Base-by-base conservation (phyloP, 2,329 filamentous ascomycete genomes). In the Fusarium begoniae region DNA sequence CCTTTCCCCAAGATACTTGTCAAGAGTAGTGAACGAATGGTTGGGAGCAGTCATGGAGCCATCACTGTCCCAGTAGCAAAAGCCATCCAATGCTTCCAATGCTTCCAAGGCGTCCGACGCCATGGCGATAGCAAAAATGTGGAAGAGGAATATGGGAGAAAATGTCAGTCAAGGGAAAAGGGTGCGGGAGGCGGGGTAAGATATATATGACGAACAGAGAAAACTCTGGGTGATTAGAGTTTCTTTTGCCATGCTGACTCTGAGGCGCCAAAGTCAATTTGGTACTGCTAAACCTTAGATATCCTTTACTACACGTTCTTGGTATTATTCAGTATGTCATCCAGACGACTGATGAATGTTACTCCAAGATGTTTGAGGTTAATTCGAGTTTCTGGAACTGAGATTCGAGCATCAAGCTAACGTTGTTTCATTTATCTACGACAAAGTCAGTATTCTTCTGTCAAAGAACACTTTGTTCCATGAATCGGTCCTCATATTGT, bases 401-500 rank as follows among this genome's bases (percentile, higher is more conserved):
- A 5, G 22, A 43, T 43, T 43, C 40, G 3, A 43, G 22, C 22
- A 13, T 6, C 14, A 43, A 14, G 40, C 22, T n/a, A 43, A 22
- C 8, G n/a, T 15, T 41, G 13, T n/a, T 15, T 43, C 8, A 43
- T 15, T 43, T n/a, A 0, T 43, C 13, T n/a, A 43, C 22, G 22
- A n/a, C 3, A 43, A 11, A 15, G 8, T n/a, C 14, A 11, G 14
- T 17, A 43, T 15, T 43, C 13, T 30, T 3, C 30, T 43, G 41
- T 7, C 14, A 43, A 17, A 1, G 14, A 22, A 41, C 3, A 41
- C 3, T 8, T 43, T 9, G 6, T 9, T 7, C 3, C 14, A 43
- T 1, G 0, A 15, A 17, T 17, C 22, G 4, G n/a, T 12, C 22
- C 14, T 43, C 0, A 24, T 24, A 14, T 9, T 24, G 0, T 44